Percentiles rank a stretch among this genome's conserved stretches.
These are phyloP conservation scores for Pseudocercospora pini-densiflorae DNA, from an alignment of 2,329 filamentous ascomycete species.

Conservation along the genomic window DNA sequence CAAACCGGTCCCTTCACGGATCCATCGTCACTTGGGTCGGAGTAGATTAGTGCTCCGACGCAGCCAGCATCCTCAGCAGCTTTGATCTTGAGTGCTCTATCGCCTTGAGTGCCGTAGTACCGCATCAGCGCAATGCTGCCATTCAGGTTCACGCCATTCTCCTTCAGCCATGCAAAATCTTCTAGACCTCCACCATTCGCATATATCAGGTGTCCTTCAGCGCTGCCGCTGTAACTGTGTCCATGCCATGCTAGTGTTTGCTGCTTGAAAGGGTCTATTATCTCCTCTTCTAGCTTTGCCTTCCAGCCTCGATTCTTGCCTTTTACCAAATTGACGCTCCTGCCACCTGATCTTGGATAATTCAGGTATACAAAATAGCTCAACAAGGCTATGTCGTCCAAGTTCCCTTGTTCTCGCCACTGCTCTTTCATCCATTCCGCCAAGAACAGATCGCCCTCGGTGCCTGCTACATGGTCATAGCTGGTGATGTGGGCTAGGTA, in stretches of 20 bases:
- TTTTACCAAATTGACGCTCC: constrained; percentile 79
- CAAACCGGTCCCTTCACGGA: constrained; percentile 66
- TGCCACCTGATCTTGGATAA: constrained; percentile 78
- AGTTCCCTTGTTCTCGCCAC: constrained; percentile 66
- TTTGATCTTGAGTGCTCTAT: constrained; percentile 82
- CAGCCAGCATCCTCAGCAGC: constrained; percentile 87
- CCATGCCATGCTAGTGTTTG: constrained; percentile 86
- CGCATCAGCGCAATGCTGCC: constrained; percentile 85
- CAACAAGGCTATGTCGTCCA: constrained; percentile 78
- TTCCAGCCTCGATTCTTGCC: constrained; percentile 71
- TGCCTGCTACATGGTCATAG: constrained; percentile 92
- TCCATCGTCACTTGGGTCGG: constrained; percentile 83
- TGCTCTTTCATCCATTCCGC: constrained; percentile 82
- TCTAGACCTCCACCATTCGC: constrained; percentile 87
- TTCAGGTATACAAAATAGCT: constrained; percentile 82
- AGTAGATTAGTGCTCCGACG: constrained; percentile 88
- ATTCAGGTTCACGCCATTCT: constrained; percentile 72
- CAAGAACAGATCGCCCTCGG: constrained; percentile 85
- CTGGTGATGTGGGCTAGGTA: constrained; percentile 77
- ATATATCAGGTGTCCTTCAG: constrained; percentile 84
- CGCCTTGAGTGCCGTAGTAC: constrained; percentile 74
- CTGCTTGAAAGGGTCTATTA: constrained; percentile 64
- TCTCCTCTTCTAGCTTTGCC: constrained; percentile 81
- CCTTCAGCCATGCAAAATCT: constrained; percentile 76
- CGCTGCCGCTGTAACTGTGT: constrained; percentile 83